Evolutionary conservation across 2,329 filamentous ascomycete genomes (phyloP).

Genomic region (Cadophora luteo-olivacea): DNA sequence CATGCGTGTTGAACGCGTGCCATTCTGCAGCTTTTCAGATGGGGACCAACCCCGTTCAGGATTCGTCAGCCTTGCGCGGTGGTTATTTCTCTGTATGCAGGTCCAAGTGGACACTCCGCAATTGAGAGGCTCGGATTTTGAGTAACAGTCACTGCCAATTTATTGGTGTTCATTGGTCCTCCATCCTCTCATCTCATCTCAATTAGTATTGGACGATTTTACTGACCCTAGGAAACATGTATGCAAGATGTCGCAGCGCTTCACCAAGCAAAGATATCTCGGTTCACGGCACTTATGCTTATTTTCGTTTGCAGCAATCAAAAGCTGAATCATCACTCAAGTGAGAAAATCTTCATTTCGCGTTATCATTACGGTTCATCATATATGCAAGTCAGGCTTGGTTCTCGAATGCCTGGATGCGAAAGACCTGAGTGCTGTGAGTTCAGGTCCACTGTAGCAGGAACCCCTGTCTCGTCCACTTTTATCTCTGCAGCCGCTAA

Average conservation of each 20-base stretch:
- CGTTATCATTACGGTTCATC: background rate
- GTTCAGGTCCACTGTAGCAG: conserved; percentile 9
- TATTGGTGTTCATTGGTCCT: background rate
- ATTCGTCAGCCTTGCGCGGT: background rate
- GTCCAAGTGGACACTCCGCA: background rate
- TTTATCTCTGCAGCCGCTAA: conserved; percentile 11
- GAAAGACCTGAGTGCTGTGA: background rate
- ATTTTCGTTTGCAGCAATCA: background rate
- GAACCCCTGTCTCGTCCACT: conserved; percentile 17
- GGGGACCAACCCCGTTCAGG: background rate
- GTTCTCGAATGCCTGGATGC: background rate
- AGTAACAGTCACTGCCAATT: background rate
- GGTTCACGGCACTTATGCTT: background rate
- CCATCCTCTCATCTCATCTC: background rate
- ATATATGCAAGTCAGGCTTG: conserved; percentile 1
- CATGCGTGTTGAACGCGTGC: background rate
- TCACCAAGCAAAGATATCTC: background rate
- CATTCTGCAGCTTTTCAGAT: background rate
- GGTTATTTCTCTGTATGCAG: background rate
- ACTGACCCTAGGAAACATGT: background rate
- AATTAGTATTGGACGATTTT: background rate
- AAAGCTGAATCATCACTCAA: background rate
- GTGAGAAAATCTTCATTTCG: background rate
- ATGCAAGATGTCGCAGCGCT: background rate
- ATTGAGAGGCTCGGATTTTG: background rate